Evolutionary conservation across 495 filamentous ascomycete species (phyloP), one percentile per base, ranked within the genome.

Genomic region (Penicillium coffeae): DNA sequence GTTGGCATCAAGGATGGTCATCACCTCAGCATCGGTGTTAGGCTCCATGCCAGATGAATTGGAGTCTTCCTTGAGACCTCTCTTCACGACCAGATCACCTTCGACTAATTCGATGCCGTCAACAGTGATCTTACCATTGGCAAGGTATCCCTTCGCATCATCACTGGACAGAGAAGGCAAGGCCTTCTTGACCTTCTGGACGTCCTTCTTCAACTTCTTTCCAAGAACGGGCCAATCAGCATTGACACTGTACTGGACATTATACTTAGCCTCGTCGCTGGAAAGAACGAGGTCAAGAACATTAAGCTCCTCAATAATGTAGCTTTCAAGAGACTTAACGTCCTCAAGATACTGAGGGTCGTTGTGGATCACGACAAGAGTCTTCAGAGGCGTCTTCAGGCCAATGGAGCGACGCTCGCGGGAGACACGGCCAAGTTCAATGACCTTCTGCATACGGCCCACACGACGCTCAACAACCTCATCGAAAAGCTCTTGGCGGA

Each of bases 181-280:
- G 14, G 88, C 90, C 64, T 93, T 94, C 73, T 90, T 91, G 45
- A 97, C 90, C 65, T 82, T 89, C 54, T 83, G 82, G 42, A 85
- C 87, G 57, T 92, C 93, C 72, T 94, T 96, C 78, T 89, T 94
- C 44, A 97, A 76, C 71, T 96, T 97, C 81, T 96, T 95, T 49
- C 93, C 93, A 30, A 98, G 78, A 0, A 85, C 88, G 1, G 92
- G 86, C 88, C 91, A 96, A 68, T 98, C 93, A 8, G 89, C 93
- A 21, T 76, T 76, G 35, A 88, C 87, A 47, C 84, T 87, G 72
- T 96, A 95, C 57, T 92, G 86, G 15, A 98, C 90, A 38, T 88
- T 85, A 72, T 96, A 95, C 58, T 84, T 88, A 33, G 79, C 84
- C 69, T 97, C 94, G 50, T 98, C 89, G 6, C 82, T 83, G 1